Evolutionary conservation across 768 basidiomycete genomes (phyloP), one percentile per base, ranked within the genome.

Genomic region (Mycena latifolia): DNA sequence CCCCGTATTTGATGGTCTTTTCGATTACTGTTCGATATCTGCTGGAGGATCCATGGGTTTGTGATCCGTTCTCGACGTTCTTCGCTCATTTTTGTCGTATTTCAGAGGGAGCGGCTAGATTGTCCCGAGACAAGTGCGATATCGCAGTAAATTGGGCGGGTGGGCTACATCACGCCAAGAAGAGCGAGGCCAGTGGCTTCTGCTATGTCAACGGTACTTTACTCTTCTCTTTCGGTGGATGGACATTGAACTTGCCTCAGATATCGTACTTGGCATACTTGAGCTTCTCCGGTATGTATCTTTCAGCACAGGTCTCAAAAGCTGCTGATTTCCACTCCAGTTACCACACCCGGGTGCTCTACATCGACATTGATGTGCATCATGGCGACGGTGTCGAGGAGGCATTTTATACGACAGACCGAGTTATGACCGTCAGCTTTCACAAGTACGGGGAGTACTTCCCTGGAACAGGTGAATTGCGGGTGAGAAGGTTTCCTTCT

Each of bases 61-160:
- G 90, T 79, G 37, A 52, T 33, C 41, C 62, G 20, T 4, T 24
- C 11, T 48, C 17, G 3, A 17, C 14, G 14, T 66, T 53, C 12
- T n/a, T 41, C 47, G 11, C 41, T 43, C 28, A 24, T 39, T 53
- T 58, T 47, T 33, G 3, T 20, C 59, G 33, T 47, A 6, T 12
- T 27, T 56, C n/a, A 98, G 96, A 98, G 94, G 98, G 98, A 48
- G 98, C 98, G 43, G 96, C 98, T 10, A 86, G 97, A 33, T 80
- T 99, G 20, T 97, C 95, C 72, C 85, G 96, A 65, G 96, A 98
- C 79, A 98, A 99, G 76, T 98, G 96, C 76, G 98, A 99, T 77
- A 99, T 99, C 71, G 98, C 98, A 4, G 89, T 99, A 60, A 99
- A 99, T 74, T 99, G 98, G 98, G 97, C 98, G 11, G 98, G 98